phyloP scores from a whole-genome alignment of 225 moss, liverwort and hornwort species.

The Antitrichia curtipendula region DNA sequence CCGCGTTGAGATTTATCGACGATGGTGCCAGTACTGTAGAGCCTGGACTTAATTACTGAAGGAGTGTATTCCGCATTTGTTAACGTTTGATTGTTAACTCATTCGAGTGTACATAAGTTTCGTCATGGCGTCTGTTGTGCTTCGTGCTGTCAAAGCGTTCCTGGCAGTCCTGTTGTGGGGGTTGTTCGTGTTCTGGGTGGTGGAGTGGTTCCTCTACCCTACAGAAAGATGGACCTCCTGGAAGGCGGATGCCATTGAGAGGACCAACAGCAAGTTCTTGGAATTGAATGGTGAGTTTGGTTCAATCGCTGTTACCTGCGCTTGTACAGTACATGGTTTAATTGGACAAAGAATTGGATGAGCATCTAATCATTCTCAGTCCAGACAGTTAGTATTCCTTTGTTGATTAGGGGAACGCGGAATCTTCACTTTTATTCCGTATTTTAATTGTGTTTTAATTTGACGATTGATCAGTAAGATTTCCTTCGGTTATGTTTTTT shows the following conservation, averaged over 20 bases:
- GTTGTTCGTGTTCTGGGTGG: constrained; percentile 45
- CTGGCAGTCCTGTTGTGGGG: constrained; percentile 35
- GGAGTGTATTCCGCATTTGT: background rate
- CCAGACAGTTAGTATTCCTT: no score
- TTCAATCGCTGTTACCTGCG: background rate
- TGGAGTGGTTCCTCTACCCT: constrained; percentile 45
- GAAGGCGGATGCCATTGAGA: constrained; percentile 23
- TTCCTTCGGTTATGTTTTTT: background rate
- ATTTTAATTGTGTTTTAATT: background rate
- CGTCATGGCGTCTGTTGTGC: background rate
- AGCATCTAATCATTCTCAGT: no score
- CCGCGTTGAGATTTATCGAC: background rate
- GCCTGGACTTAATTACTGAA: no score
- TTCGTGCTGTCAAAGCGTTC: constrained; percentile 1
- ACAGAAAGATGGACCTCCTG: constrained; percentile 10
- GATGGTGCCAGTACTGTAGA: background rate
- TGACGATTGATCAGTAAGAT: background rate
- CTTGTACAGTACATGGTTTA: background rate
- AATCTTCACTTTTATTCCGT: background rate
- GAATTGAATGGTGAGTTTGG: constrained; percentile 17
- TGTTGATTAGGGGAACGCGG: no score
- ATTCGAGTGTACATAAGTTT: background rate
- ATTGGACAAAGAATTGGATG: background rate
- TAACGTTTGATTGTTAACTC: background rate
- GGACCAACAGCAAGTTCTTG: constrained; percentile 14